Base-by-base conservation (phyloP, 177 flowering plant genomes). In the Vitis hybrid region DNA sequence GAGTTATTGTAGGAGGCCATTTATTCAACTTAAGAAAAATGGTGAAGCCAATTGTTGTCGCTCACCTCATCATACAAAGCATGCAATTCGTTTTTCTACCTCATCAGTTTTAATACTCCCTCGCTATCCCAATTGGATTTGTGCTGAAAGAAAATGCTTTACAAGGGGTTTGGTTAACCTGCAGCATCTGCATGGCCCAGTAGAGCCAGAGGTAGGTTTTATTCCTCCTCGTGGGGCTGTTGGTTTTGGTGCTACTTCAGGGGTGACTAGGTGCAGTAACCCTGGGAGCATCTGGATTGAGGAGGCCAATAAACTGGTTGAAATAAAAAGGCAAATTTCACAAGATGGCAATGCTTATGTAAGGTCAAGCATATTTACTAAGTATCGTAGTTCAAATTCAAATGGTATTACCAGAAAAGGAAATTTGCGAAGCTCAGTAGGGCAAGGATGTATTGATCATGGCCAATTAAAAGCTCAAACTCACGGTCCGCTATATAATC, bases 31-130 rank as follows among this genome's bases (percentile, higher is more conserved):
- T 41, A 41, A 41, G 46, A 41, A 41, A 41, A 41, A 41, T 41
- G 46, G 46, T 41, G 46, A 41, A 41, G 46, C 46, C 46, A 27
- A 60, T 50, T 53, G 63, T 69, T 24, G 61, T 41, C 30, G 21
- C 6, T 13, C 58, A 35, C 58, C 59, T 58, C 63, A 17, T 20
- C 17, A 17, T 13, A 54, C 21, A 52, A 55, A 20, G 56, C 51
- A n/a, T 54, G 20, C 2, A 50, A 57, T 55, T 30, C 14, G 9
- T 32, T 50, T 57, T 63, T 64, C 21, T 63, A 9, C 61, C 48
- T 61, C 69, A 60, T 50, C 71, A 21, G 35, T 63, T 60, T 58
- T 10, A 49, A 48, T 64, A 64, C 11, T 49, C 9, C 58, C 71
- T 52, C 15, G 8, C 18, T n/a, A 54, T 49, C 52, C 35, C 6